Percentiles rank a stretch among this genome's conserved stretches.
These are phyloP conservation scores for Trypanosoma lewisi DNA, from an alignment of 208 protist species.

Conservation along the genomic window DNA sequence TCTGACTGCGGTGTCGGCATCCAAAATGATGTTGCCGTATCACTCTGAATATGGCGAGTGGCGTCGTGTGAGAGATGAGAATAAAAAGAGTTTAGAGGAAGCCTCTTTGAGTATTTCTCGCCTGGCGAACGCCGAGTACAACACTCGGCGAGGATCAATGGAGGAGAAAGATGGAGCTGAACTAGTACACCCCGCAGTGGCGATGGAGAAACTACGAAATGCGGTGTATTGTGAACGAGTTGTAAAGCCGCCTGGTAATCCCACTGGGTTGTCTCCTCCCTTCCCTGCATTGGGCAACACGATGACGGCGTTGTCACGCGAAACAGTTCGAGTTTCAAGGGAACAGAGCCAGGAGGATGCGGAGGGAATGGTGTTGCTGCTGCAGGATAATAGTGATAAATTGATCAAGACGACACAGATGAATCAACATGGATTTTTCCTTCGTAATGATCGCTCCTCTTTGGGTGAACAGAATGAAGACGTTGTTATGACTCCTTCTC, in stretches of 20 bases:
- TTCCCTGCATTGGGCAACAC: background rate
- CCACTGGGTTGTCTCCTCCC: background rate
- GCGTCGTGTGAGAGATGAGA: background rate
- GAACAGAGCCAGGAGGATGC: background rate
- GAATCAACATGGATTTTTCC: slow-evolving; percentile 24
- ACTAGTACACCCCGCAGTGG: slow-evolving; percentile 29
- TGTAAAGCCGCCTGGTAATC: slow-evolving; percentile 1
- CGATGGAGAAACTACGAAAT: slow-evolving; percentile 33
- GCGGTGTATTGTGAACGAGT: background rate
- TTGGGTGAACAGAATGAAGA: background rate
- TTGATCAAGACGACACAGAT: slow-evolving; percentile 13
- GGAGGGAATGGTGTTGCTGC: background rate
- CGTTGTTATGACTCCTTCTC: background rate
- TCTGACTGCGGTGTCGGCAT: background rate
- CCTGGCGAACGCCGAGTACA: slow-evolving; percentile 3
- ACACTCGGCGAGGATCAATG: background rate
- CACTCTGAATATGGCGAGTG: background rate
- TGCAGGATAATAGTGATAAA: background rate
- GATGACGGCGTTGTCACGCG: background rate
- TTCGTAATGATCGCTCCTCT: background rate
- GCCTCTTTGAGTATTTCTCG: slow-evolving; percentile 12
- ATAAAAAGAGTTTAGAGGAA: background rate
- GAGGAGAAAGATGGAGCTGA: background rate
- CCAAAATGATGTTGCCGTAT: background rate
- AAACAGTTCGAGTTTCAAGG: background rate